Base-by-base conservation (phyloP, 148 eudicot genomes). In the Polygonum maritimum region DNA sequence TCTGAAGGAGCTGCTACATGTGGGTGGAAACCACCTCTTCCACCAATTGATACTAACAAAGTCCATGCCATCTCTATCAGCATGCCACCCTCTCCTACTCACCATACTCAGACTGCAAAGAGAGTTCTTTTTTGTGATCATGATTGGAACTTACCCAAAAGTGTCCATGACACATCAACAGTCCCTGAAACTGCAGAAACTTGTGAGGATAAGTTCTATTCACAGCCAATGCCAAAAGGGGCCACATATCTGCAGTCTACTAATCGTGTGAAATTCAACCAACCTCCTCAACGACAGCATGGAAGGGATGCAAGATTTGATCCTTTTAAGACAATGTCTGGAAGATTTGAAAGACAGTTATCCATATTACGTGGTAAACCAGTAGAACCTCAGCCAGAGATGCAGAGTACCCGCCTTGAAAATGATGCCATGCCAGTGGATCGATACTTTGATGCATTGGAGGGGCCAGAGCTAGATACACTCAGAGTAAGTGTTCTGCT, bases 281-380 rank as follows among this genome's bases (percentile, higher is more conserved):
- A 73, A 38, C 73, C 35, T 41, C 18, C 75, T 41, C 35, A 45
- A 15, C 54, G 49, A 72, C 33, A 72, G 51, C 52, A 2, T 72
- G 72, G 85, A 35, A 85, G 77, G 79, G 98, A 92, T 74, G 78
- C 81, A 16, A 78, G 88, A 79, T 94, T 78, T 48, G 89, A 94
- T 79, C 88, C 97, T 22, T 94, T 91, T 79, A 94, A 89, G 75
- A 94, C 98, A n/a, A 86, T 93, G 90, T 90, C 93, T 13, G 97
- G 97, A 1, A 90, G 75, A 74, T 88, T 94, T 2, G 97, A 94
- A 86, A 83, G 92, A 40, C 91, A 90, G 58, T 2, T 90, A 12
- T 84, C 97, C 8, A 78, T 77, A 40, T 79, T 90, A 65, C 83
- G 86, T 40, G 97, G 96, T 51, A 87, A 71, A 78, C 81, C 84